Base-by-base conservation (phyloP, 2,329 filamentous ascomycete species). In the Colletotrichum lupini region DNA sequence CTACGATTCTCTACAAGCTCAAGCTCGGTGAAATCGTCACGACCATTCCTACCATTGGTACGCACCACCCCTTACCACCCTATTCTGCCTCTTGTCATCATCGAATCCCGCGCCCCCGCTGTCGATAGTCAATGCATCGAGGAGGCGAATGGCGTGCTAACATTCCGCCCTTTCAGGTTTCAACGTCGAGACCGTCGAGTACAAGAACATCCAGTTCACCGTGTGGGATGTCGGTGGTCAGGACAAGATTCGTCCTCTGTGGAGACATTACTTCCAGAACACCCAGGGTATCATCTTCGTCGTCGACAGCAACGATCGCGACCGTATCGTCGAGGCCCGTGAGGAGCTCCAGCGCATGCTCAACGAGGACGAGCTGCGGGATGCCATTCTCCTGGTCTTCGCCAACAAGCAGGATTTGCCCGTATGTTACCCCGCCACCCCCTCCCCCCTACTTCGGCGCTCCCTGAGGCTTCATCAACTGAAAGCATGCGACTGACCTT, bases 151-250 rank as follows among this genome's bases (percentile, higher is more conserved):
- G n/a, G 35, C 60, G 60, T 74, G 67, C 79, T 82, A 73, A 83
- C 74, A 37, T 32, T 59, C 16, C 32, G 32, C 64, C 32, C 35
- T 57, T 61, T 22, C 77, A 95, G 94, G 97, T 82, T 99, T 99
- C 93, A 99, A 99, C 89, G 97, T 99, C 85, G 97, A 99, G 91
- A 98, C 97, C 69, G 97, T 99, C 85, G 95, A 97, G 85, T 98
- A 98, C 91, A 98, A 98, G 92, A 99, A 99, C 92, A 98, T 98
- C 82, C 95, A 98, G 85, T 99, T 99, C 91, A 98, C 96, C 85
- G 97, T 99, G 84, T 99, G 97, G 97, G 97, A 98, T 89, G 97
- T 99, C 83, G 97, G 97, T 90, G 97, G 97, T 86, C 97, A 99
- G 90, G 97, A 99, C 92, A 98, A 98, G 94, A 99, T 99, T 85